Conservation (phyloP, 2,329 filamentous ascomycete genomes). For the Trichoderma endophyticum region DNA sequence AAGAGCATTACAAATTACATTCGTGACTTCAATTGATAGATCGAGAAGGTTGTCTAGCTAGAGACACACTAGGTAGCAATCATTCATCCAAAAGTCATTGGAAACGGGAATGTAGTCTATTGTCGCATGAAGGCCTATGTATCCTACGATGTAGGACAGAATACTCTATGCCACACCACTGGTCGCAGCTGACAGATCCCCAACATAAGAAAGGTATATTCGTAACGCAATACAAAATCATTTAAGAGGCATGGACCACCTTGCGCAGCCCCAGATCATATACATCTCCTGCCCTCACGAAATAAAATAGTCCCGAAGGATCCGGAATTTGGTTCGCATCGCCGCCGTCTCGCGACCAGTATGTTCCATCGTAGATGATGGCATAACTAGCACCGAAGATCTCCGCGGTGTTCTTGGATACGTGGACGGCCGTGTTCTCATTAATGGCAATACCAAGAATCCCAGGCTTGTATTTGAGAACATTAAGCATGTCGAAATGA, state of each 20-base stretch:
- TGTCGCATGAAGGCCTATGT: background rate
- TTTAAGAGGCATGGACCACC: background rate
- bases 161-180: background rate
- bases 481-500: constrained; percentile 1
- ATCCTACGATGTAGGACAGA: background rate
- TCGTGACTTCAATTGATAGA: background rate
- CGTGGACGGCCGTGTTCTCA: background rate
- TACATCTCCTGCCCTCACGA: background rate
- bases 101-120: background rate
- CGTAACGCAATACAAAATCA: background rate
- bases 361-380: constrained; percentile 12
- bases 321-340: constrained; percentile 3
- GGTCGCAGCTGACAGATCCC: background rate
- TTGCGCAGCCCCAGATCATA: constrained; percentile 4
- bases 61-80: background rate
- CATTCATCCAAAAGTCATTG: background rate
- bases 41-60: background rate
- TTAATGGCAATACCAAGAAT: constrained; percentile 4
- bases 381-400: constrained; percentile 5
- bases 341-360: constrained; percentile 1
- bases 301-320: background rate
- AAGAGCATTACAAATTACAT: background rate
- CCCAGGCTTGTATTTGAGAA: constrained; percentile 7
- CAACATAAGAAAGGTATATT: background rate
- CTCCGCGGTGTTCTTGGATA: background rate